Evolutionary conservation across 202 grass and related monocot genomes (phyloP), one percentile per base, ranked within the genome.

Genomic region (Hordeum pubiflorum): DNA sequence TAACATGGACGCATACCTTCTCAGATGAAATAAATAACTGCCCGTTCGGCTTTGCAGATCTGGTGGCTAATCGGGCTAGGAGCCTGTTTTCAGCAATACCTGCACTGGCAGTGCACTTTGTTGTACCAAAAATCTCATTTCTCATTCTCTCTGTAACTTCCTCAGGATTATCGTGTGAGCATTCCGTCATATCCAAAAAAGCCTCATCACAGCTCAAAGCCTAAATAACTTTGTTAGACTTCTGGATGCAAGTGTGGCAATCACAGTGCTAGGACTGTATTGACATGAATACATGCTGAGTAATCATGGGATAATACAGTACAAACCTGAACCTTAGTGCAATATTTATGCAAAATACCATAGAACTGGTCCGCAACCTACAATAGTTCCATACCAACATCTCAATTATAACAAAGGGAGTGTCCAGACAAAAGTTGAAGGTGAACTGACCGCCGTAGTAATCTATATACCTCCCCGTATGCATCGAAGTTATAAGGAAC

Each of bases 131-230:
- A 78, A 97, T 94, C 80, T 94, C 95, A 74, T 86, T 91, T 43
- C 90, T 77, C 60, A 97, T 93, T 38, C 57, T 83, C 76, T n/a
- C 22, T 71, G 86, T 84, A 84, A 91, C 84, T 80, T 87, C 87
- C 73, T 93, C 86, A 4, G 64, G 86, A 86, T 92, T 69, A 86
- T 89, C 83, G 67, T 76, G 34, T 67, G 40, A 80, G 82, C 82
- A 86, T 63, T 84, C 84, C 86, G 82, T 91, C 84, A 97, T 87
- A 79, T 94, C 95, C 61, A 94, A 81, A 88, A 94, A 97, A 58
- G 92, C 95, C 89, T 97, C 95, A 88, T 97, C 95, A 73, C 94
- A 97, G 79, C 94, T 97, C 77, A 97, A 80, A 72, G 92, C 94
- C 94, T 97, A 85, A 83, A 87, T 56, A 81, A 83, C 32, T 69